These are phyloP conservation scores for Puccinia triticina DNA, from an alignment of 1,284 basidiomycete species.

Conservation along the genomic window DNA sequence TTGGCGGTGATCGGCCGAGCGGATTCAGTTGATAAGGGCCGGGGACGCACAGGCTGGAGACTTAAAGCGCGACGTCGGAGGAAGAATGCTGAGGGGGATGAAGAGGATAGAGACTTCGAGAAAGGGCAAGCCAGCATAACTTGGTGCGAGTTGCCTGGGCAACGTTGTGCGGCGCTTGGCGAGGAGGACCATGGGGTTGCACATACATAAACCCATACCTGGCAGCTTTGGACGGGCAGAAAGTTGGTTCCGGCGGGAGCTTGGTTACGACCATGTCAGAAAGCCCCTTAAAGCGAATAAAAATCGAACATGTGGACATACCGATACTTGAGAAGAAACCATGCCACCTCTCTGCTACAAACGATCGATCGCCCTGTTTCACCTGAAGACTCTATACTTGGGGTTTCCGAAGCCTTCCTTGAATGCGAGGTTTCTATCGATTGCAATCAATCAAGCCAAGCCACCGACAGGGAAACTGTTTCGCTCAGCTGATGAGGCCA, in stretches of 20 bases:
- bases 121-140: neutral
- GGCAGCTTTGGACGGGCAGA: too few relatives aligned
- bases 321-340: too few relatives aligned
- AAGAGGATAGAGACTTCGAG: neutral
- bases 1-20: neutral
- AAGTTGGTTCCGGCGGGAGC: too few relatives aligned
- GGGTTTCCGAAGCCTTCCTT: neutral
- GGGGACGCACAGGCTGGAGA: neutral
- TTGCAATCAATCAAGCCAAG: neutral
- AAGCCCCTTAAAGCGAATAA: too few relatives aligned
- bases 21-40: constrained; percentile 2
- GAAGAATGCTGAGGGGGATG: neutral
- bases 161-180: neutral
- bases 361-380: neutral
- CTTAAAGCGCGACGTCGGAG: neutral
- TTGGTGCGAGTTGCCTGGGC: neutral
- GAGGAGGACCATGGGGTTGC: too few relatives aligned
- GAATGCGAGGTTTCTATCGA: constrained; percentile 2
- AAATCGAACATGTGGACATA: too few relatives aligned
- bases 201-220: too few relatives aligned
- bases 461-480: constrained; percentile 33
- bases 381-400: neutral
- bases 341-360: neutral
- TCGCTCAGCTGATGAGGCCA: constrained; percentile 45
- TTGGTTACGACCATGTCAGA: too few relatives aligned